These are phyloP conservation scores for Tolypocladium sp. DNA, from an alignment of 2,329 filamentous ascomycete species.

Conservation along the genomic window DNA sequence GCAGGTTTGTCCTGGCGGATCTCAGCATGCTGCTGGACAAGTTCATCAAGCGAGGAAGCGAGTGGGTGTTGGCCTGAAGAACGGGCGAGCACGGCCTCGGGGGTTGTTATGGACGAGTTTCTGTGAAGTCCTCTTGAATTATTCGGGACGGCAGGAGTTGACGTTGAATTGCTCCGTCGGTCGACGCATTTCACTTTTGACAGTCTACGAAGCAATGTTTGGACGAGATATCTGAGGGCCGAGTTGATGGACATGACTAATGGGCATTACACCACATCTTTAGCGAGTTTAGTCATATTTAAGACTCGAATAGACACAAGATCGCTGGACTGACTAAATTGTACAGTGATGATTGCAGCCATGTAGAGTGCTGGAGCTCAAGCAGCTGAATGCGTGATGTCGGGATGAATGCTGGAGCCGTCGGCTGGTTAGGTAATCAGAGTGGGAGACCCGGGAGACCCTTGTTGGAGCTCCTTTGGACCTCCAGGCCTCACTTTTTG, in stretches of 20 bases:
- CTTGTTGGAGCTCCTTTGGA: background rate
- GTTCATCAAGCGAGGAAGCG: constrained; percentile 90
- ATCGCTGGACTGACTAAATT: background rate
- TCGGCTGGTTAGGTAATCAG: background rate
- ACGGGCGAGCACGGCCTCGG: background rate
- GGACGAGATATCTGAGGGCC: background rate
- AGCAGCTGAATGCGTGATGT: too few relatives aligned
- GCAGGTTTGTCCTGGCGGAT: constrained; percentile 86
- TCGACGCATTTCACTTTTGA: background rate
- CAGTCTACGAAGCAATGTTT: background rate
- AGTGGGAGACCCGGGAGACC: background rate
- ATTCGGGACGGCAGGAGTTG: background rate
- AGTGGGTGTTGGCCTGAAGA: constrained; percentile 59
- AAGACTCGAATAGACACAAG: background rate
- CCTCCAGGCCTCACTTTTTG: background rate
- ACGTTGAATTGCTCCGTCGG: background rate
- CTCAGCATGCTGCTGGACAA: constrained; percentile 83
- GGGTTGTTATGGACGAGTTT: background rate
- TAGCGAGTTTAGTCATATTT: background rate
- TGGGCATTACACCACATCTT: background rate
- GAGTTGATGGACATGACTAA: background rate
- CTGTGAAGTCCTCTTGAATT: background rate
- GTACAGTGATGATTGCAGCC: too few relatives aligned
- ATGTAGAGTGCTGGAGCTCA: background rate
- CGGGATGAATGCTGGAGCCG: background rate